Evolutionary conservation across 2,329 filamentous ascomycete genomes (phyloP).

Genomic region (Colletotrichum viniferum): DNA sequence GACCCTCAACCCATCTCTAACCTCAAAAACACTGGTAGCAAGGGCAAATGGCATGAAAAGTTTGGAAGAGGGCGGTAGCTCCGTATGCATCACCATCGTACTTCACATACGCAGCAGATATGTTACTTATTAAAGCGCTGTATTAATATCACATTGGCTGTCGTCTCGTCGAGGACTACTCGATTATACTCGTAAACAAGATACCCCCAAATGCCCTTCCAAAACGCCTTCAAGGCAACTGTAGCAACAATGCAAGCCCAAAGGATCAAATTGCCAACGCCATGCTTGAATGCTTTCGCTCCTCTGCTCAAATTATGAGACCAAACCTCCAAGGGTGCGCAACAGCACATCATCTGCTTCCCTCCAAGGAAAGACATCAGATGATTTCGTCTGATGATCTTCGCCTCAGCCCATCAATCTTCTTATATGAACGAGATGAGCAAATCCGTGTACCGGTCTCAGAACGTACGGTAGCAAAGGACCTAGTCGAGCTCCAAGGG

Average conservation of each 20-base stretch:
- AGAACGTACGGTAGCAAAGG: not conserved
- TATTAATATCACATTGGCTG: not conserved
- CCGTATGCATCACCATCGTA: not conserved
- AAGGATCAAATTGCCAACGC: not conserved
- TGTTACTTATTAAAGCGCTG: not conserved
- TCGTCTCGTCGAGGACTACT: not conserved
- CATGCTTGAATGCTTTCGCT: not conserved
- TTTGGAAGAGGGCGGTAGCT: slow-evolving; percentile 52
- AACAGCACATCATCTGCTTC: not conserved
- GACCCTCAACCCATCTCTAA: slow-evolving; percentile 31
- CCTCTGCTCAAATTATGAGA: not conserved
- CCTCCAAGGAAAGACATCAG: not conserved
- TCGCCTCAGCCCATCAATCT: not conserved
- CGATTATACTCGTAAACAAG: not conserved
- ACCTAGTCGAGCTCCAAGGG: not conserved
- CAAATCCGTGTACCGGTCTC: not conserved
- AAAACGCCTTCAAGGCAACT: not conserved
- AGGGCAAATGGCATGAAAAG: slow-evolving; percentile 66
- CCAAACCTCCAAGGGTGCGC: not conserved
- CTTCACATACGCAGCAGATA: not conserved
- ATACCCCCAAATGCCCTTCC: not conserved
- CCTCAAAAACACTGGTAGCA: slow-evolving; percentile 31
- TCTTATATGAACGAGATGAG: not conserved
- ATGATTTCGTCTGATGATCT: not conserved
- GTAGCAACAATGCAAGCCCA: not conserved